Base-by-base conservation (phyloP, 805 yeast species). In the Candida sakaeoensis region DNA sequence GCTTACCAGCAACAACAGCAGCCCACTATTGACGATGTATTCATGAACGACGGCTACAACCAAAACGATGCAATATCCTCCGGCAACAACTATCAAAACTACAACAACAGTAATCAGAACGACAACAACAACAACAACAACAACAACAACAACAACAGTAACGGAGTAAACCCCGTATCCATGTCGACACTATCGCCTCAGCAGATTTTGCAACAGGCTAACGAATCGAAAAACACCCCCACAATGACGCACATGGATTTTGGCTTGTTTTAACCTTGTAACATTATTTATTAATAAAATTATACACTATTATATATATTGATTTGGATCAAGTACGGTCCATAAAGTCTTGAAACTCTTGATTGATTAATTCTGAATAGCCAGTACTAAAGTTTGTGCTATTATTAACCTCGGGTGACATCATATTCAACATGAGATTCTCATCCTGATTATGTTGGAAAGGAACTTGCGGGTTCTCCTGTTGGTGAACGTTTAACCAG, bases 401-500 rank as follows among this genome's bases (percentile, higher is more conserved):
- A 12, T 8, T 22, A 32, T 24, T 26, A 4, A 35, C 9, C 9
- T 23, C 35, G 4, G 34, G 33, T 4, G 33, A 22, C 13, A 33
- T 17, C 25, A 27, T 14, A n/a, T 34, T 30, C 9, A 30, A 14
- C 33, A 33, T 28, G 15, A 28, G 24, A 15, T 14, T 29, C 21
- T 40, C 43, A 32, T 38, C 41, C 12, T 28, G 29, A 23, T 22
- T 27, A 14, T 22, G 2, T 7, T n/a, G 16, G 14, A 6, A 9
- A 6, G 31, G 12, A 10, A 8, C 5, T 10, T 35, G 38, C 1
- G 55, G 51, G 2, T 52, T 52, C 5, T 28, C 33, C 3, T 30
- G 24, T 10, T 35, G 37, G 15, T 30, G 41, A 9, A 57, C 58
- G 46, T 65, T 66, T 41, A 85, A 58, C 95, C 95, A 85, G 48